Percentiles rank a stretch among this genome's conserved stretches.
Evolutionary conservation across 371 early-diverging fungal species (phyloP).

Genomic region (Dipsacomyces acuminosporus): DNA sequence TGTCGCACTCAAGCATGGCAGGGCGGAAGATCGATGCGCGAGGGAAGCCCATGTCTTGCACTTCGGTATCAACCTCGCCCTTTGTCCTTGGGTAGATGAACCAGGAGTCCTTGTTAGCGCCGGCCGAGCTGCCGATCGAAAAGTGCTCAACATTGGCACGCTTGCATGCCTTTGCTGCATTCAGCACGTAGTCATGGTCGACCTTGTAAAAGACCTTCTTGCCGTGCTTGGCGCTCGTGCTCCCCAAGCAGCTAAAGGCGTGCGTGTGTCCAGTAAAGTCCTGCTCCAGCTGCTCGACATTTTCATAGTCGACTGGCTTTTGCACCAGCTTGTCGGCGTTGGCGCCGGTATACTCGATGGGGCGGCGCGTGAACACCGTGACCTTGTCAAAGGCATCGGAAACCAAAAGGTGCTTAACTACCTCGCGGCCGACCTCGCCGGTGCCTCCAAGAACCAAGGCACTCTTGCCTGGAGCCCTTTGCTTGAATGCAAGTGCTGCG

Average conservation of each 20-base stretch:
- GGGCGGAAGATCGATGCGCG: constrained; percentile 64
- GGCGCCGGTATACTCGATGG: constrained; percentile 53
- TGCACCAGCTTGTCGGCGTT: constrained; percentile 53
- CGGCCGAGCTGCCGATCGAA: constrained; percentile 58
- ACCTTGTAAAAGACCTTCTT: constrained; percentile 62
- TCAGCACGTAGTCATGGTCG: constrained; percentile 68
- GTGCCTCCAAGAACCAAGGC: constrained; percentile 45
- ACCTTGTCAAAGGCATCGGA: constrained; percentile 59
- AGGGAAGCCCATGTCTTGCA: constrained; percentile 59
- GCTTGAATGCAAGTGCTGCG: constrained; percentile 32
- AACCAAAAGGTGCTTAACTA: constrained; percentile 58
- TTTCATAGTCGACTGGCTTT: constrained; percentile 53
- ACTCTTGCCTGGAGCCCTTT: constrained; percentile 9
- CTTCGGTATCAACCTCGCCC: constrained; percentile 66
- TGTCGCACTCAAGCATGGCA: constrained; percentile 51
- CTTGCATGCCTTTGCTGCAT: constrained; percentile 65
- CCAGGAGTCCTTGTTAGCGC: constrained; percentile 55
- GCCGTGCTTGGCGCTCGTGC: constrained; percentile 64
- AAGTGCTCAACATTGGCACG: constrained; percentile 52
- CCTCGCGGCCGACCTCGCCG: constrained; percentile 68
- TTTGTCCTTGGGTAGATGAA: constrained; percentile 70
- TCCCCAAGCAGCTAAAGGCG: constrained; percentile 65
- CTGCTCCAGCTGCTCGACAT: constrained; percentile 23
- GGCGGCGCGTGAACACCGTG: constrained; percentile 59
- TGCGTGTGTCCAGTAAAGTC: constrained; percentile 51